A percentile compares a stretch with the other conserved stretches of the same genome.
Evolutionary conservation across 2,329 filamentous ascomycete genomes (phyloP).

Genomic region (Cladosporium sp.): DNA sequence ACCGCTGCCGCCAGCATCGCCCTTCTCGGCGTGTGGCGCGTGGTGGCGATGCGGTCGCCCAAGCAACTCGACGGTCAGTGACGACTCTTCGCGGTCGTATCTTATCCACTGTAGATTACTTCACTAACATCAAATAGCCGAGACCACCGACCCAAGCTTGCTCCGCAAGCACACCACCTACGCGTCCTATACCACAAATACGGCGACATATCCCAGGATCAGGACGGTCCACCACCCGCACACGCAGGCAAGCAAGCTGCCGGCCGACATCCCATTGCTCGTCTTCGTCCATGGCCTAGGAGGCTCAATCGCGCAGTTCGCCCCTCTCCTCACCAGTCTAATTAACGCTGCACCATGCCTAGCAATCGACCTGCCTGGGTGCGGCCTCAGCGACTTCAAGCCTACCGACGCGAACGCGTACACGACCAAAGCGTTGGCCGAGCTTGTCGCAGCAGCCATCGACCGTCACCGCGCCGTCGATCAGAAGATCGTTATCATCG

Average conservation of each 20-base stretch:
- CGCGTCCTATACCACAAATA: constrained; percentile 67
- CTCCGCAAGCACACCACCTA: constrained; percentile 71
- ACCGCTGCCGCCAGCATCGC: not conserved
- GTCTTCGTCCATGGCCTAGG: constrained; percentile 92
- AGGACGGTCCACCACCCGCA: constrained; percentile 82
- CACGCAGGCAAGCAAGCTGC: constrained; percentile 76
- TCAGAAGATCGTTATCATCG: constrained; percentile 75
- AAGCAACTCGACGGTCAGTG: not conserved
- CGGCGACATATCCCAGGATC: constrained; percentile 67
- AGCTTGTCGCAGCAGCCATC: constrained; percentile 71
- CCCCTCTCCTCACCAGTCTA: constrained; percentile 73
- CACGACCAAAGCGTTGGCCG: constrained; percentile 67
- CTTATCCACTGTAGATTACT: not conserved
- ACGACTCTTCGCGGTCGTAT: not conserved
- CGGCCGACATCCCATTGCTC: constrained; percentile 70
- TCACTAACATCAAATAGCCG: not conserved
- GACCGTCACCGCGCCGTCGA: constrained; percentile 65
- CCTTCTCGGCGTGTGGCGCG: not conserved
- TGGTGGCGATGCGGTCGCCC: not conserved
- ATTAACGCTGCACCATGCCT: constrained; percentile 79
- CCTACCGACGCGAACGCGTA: constrained; percentile 74
- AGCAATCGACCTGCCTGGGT: constrained; percentile 86
- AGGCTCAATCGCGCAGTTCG: constrained; percentile 87
- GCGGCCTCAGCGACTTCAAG: constrained; percentile 72
- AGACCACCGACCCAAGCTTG: constrained; percentile 68